Percentiles rank a stretch among this genome's conserved stretches.
These are phyloP conservation scores for Aureobasidium namibiae DNA, from an alignment of 2,329 filamentous ascomycete genomes.

Conservation along the genomic window DNA sequence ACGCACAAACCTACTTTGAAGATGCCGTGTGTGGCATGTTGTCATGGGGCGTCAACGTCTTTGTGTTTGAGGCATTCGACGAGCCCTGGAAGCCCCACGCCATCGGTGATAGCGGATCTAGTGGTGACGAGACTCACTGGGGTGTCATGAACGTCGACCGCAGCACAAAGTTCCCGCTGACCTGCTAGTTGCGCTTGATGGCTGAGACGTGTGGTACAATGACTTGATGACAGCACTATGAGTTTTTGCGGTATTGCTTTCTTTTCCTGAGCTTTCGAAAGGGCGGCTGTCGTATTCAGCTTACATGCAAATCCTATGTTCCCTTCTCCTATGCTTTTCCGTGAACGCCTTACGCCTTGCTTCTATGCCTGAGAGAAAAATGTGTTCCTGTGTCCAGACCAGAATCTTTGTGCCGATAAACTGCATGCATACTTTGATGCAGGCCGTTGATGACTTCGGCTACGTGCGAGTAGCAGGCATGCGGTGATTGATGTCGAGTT, in stretches of 20 bases:
- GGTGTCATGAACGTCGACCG: constrained; percentile 57
- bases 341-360: constrained; percentile 7
- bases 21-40: constrained; percentile 56
- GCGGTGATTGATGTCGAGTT: neutral
- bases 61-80: constrained; percentile 68
- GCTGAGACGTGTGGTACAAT: neutral
- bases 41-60: constrained; percentile 58
- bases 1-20: constrained; percentile 54
- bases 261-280: constrained; percentile 5
- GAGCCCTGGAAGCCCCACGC: constrained; percentile 61
- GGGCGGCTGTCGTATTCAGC: neutral
- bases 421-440: neutral
- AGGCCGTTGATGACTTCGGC: neutral
- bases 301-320: neutral
- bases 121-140: constrained; percentile 60
- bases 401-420: neutral
- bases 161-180: constrained; percentile 47
- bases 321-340: neutral
- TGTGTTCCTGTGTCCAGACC: neutral
- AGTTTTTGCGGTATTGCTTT: neutral
- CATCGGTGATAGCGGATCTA: constrained; percentile 54
- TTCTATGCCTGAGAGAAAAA: neutral
- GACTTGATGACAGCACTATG: neutral
- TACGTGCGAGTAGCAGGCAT: neutral
- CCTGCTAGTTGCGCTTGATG: constrained; percentile 29